phyloP scores from a whole-genome alignment of 352 stramenopile genomes.

The Globisporangium perplexum region DNA sequence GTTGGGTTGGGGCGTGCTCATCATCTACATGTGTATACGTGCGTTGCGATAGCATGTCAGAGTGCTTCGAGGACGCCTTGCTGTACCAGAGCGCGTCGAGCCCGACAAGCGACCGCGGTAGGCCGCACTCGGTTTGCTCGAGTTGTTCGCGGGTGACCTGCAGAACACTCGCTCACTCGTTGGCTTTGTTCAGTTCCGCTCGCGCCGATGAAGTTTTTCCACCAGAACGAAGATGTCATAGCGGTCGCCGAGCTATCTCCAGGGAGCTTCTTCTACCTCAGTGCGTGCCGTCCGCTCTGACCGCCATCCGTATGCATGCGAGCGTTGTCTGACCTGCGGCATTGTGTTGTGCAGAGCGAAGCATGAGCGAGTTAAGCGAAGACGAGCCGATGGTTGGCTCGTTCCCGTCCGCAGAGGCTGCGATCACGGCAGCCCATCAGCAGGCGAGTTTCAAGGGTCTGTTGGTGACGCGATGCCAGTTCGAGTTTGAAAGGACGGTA shows the following conservation, averaged over 20 bases:
- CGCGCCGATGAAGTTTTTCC: constrained; percentile 29
- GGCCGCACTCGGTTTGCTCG: neutral
- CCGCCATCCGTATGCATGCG: neutral
- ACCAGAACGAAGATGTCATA: constrained; percentile 31
- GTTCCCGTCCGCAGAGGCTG: constrained; percentile 46
- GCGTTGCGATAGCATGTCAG: constrained; percentile 9
- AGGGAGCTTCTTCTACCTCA: constrained; percentile 55
- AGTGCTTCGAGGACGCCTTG: constrained; percentile 35
- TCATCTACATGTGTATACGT: neutral
- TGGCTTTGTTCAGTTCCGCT: constrained; percentile 17
- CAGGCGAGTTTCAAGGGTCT: constrained; percentile 70
- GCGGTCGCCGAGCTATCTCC: constrained; percentile 37
- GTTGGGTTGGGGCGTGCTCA: too few relatives aligned
- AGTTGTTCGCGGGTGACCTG: neutral
- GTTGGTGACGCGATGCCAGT: constrained; percentile 70
- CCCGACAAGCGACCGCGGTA: constrained; percentile 26
- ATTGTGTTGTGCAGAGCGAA: constrained; percentile 28
- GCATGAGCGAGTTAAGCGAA: constrained; percentile 41
- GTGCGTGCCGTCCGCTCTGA: constrained; percentile 12
- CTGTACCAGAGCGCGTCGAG: constrained; percentile 5
- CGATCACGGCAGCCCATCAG: constrained; percentile 35
- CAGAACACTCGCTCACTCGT: neutral
- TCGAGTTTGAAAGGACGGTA: constrained; percentile 80
- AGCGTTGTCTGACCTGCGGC: neutral
- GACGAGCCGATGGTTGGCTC: constrained; percentile 61